Base-by-base conservation (phyloP, 2,329 filamentous ascomycete species). In the Ophiocordyceps australis region DNA sequence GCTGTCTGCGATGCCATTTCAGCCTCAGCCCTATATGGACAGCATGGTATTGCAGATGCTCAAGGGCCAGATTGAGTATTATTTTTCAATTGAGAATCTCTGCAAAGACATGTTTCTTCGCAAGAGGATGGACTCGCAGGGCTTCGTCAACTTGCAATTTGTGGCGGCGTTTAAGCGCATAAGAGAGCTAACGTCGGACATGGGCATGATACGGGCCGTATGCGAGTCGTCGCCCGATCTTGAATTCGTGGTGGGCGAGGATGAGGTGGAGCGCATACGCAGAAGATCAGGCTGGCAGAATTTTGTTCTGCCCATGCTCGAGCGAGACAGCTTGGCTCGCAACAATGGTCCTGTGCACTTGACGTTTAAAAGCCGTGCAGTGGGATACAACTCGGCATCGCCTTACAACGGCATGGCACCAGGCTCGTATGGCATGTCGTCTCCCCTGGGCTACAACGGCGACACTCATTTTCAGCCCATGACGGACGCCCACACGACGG, bases 21-120 rank as follows among this genome's bases (percentile, higher is more conserved):
- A 46, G 24, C 41, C 40, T 24, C 38, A 40, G 22, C 66, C 42
- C 5, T 64, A 66, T 69, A 41, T 62, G 57, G 33, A 65, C 38
- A 72, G 74, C 42, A 37, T 49, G 34, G 26, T 48, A 11, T 24
- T 59, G 20, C 38, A 49, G 4, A 45, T 59, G 24, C 45, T 69
- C 25, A 59, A 52, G 28, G 46, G 45, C 35, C 56, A 65, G 43
- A 65, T 83, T 20, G 82, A 93, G 42, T 98, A 94, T 57, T 98
- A 98, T 52, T 93, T 98, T 54, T 95, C 86, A 1, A 67, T 93
- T 16, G 80, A 94, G 42, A 98, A 98, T 46, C 63, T 95, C 25
- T 79, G 81, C 62, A 94, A 93, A 52, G 89, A 98, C 43, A 63
- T 80, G 42, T 95, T 73, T 50, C 62, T 98, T 31, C 75, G 89